Base-by-base conservation (phyloP, 805 yeast genomes). In the Wickerhamiella siamensis region DNA sequence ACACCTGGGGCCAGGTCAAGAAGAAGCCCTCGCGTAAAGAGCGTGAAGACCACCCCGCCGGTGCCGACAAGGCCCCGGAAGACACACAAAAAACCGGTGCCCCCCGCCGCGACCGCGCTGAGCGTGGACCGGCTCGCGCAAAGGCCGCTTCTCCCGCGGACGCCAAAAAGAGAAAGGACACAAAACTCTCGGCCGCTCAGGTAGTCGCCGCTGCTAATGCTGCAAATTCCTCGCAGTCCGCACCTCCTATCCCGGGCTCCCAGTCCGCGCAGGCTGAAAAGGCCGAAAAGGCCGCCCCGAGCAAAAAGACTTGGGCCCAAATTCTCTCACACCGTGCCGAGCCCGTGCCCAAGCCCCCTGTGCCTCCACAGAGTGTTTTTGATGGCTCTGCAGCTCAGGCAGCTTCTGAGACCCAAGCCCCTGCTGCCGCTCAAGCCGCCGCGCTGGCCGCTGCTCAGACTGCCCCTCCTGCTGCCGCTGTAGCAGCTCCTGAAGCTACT, bases 1-100 rank as follows among this genome's bases (percentile, higher is more conserved):
- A 80, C 51, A 83, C 81, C 62, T 88, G 97, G 95, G 96, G 84
- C 58, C 91, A 87, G 53, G 94, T 83, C 58, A 66, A 48, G 47
- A 44, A 47, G 37, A 46, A 42, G 36, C 48, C 63, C 63, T 58
- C 49, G 57, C 52, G 54, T 39, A 80, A 77, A 60, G 73, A 72
- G 44, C 67, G 70, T 63, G 74, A 61, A 65, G 66, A 58, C 4
- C 4, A 21, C 32, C 10, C 31, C 39, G 31, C 21, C 31, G 31
- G 15, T 22, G 19, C 17, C 42, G 35, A 32, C 21, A 21, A 32
- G 40, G 36, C 31, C 35, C 33, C 36, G 21, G 33, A n/a, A 6
- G 43, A 12, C 24, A 24, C 24, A 15, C 24, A 31, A 2, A 19
- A 35, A 37, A 33, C 22, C 33, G 15, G n/a, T 9, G 31, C 20